Evolutionary conservation across 768 basidiomycete genomes (phyloP), one percentile per base, ranked within the genome.

Genomic region (Piloderma croceum): DNA sequence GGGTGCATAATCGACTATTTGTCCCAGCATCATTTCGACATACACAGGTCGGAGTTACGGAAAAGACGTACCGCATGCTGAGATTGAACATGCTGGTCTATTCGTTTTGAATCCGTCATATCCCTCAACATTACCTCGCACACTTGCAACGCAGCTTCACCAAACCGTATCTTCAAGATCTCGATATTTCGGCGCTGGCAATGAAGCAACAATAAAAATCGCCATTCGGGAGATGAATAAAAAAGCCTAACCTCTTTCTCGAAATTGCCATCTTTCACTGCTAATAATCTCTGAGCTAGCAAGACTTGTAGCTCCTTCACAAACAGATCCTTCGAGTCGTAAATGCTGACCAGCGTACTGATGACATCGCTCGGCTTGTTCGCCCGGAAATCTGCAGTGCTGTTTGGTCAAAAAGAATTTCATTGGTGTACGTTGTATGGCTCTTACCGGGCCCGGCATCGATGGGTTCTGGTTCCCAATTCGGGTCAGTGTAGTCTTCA

Each of bases 61-160:
- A 6, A 11, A 24, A n/a, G n/a, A 53, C 81, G 50, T 51, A 90
- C 90, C 35, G 66, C 44, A 36, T 72, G 71, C 54, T 87, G 80
- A 0, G 79, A 72, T 50, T 94, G 90, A 2, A 98, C 77, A 57
- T 86, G 84, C n/a, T 78, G 77, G 57, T 98, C 89, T 36, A 84
- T 86, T 24, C 90, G 77, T 53, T 81, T 83, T 29, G 94, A 96
- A 60, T 98, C 92, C 3, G 90, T 85, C 80, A 98, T 87, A 59
- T 99, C 96, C 55, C 82, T 88, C 56, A 98, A 67, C 96, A 99
- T 98, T 40, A 99, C 92, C 57, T 98, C 94, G 68, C 93, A 97
- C 5, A 91, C 87, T 58, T 96, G 91, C 41, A 99, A 62, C 3
- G 91, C 81, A 1, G 81, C 73, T 53, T 98, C 96, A 17, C 96